Conservation (phyloP, 176 grass and related monocot species). For the Bothriochloa decipiens region DNA sequence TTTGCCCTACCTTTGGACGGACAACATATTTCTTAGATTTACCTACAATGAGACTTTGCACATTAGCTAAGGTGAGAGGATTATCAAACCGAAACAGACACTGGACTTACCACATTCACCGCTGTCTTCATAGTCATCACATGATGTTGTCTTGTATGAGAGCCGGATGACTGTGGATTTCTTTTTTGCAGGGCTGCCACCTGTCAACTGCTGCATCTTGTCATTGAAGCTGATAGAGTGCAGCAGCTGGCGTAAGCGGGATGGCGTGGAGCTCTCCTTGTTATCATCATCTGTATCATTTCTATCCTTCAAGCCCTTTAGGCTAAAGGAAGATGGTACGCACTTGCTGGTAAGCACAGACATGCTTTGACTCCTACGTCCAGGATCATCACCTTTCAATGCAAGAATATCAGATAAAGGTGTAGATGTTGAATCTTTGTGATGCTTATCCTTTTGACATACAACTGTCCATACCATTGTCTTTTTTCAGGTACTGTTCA, state of each 20-base stretch:
- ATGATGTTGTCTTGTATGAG: slow-evolving; percentile 85
- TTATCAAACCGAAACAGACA: not conserved
- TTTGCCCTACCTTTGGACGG: slow-evolving; percentile 69
- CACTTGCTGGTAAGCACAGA: not conserved
- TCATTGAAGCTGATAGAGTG: slow-evolving; percentile 89
- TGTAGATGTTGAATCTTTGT: slow-evolving; percentile 24
- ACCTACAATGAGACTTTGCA: slow-evolving; percentile 45
- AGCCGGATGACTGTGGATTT: slow-evolving; percentile 79
- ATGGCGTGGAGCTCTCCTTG: slow-evolving; percentile 62
- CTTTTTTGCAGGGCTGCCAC: slow-evolving; percentile 64
- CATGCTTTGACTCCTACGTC: slow-evolving; percentile 50
- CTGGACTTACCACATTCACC: slow-evolving; percentile 63
- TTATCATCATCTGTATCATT: slow-evolving; percentile 60
- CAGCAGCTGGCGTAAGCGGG: slow-evolving; percentile 57
- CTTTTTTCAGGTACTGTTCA: slow-evolving; percentile 72
- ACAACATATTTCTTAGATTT: slow-evolving; percentile 81
- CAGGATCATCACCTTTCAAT: slow-evolving; percentile 58
- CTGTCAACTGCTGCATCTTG: slow-evolving; percentile 56
- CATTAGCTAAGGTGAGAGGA: slow-evolving; percentile 15
- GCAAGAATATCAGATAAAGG: slow-evolving; percentile 38
- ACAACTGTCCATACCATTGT: slow-evolving; percentile 42
- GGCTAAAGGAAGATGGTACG: slow-evolving; percentile 57
- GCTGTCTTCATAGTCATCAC: slow-evolving; percentile 53
- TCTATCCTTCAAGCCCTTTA: slow-evolving; percentile 63
- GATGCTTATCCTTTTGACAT: not conserved